A percentile compares a stretch with the other conserved stretches of the same genome.
These are phyloP conservation scores for Scenedesmus sp. DNA, from an alignment of 163 green algal genomes.

Conservation along the genomic window DNA sequence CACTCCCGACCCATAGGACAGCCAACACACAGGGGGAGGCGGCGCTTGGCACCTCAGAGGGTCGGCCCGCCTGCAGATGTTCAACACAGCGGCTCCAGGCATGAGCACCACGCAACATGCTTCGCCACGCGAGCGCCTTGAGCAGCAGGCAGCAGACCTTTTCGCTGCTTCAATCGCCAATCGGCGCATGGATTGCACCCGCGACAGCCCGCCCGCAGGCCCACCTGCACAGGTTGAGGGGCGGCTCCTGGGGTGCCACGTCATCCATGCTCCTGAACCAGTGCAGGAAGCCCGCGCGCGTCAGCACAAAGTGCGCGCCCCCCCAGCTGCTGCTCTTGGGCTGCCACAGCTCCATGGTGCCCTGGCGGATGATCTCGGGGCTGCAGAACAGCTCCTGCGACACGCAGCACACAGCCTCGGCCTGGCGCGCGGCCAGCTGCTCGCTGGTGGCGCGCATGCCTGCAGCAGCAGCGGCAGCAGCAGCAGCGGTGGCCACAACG, in stretches of 20 bases:
- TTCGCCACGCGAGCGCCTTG: too few species aligned
- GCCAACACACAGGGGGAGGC: too few species aligned
- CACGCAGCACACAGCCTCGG: slow-evolving; percentile 67
- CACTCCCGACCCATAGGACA: too few species aligned
- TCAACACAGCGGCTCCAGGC: too few species aligned
- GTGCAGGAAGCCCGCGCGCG: slow-evolving; percentile 85
- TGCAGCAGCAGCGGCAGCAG: not conserved
- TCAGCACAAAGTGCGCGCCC: slow-evolving; percentile 81
- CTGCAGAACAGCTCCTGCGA: slow-evolving; percentile 81
- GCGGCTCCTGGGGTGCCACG: slow-evolving; percentile 53
- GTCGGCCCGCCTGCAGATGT: too few species aligned
- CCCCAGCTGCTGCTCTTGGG: slow-evolving; percentile 63
- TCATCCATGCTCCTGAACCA: slow-evolving; percentile 72
- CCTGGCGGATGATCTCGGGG: slow-evolving; percentile 83
- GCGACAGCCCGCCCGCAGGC: too few species aligned
- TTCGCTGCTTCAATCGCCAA: too few species aligned
- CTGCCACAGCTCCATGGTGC: slow-evolving; percentile 77
- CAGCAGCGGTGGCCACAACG: not conserved
- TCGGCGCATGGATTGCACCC: too few species aligned
- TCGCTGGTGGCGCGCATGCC: not conserved
- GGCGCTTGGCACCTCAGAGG: too few species aligned
- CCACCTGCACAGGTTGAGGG: slow-evolving; percentile 65
- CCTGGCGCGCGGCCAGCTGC: slow-evolving; percentile 72
- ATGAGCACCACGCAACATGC: too few species aligned
- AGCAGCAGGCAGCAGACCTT: too few species aligned